A percentile compares a stretch with the other conserved stretches of the same genome.
These are phyloP conservation scores for Nannochloris sp. DNA, from an alignment of 139 green algal species.

Conservation along the genomic window DNA sequence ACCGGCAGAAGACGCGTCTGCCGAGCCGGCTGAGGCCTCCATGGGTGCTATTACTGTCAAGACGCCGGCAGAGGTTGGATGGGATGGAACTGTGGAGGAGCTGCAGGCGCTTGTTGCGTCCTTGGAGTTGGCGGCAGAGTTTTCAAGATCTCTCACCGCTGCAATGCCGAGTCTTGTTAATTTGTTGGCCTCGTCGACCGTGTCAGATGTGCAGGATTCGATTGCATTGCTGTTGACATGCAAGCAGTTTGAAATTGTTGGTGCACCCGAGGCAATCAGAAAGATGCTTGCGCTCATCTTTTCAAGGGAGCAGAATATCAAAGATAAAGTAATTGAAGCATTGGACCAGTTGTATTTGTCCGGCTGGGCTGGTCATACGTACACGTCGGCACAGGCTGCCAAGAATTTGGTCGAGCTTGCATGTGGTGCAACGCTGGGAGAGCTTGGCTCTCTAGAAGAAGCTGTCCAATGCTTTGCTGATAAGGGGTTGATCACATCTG, in stretches of 20 bases:
- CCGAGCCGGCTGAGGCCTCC: slow-evolving; percentile 9
- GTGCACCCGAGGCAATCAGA: slow-evolving; percentile 33
- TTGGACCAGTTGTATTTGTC: slow-evolving; percentile 54
- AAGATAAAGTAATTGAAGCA: slow-evolving; percentile 65
- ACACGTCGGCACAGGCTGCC: slow-evolving; percentile 30
- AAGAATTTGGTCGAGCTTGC: slow-evolving; percentile 50
- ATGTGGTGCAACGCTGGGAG: slow-evolving; percentile 44
- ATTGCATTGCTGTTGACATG: slow-evolving; percentile 63
- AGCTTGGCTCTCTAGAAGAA: slow-evolving; percentile 67
- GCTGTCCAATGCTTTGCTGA: slow-evolving; percentile 37
- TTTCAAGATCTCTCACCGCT: slow-evolving; percentile 32
- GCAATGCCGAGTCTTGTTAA: slow-evolving; percentile 41
- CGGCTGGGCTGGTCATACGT: slow-evolving; percentile 20
- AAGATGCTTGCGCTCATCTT: slow-evolving; percentile 82
- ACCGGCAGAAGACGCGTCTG: slow-evolving; percentile 5
- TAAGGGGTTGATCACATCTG: slow-evolving; percentile 25
- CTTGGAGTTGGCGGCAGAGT: slow-evolving; percentile 52
- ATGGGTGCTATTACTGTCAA: slow-evolving; percentile 17
- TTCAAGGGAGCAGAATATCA: slow-evolving; percentile 52
- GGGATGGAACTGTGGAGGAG: slow-evolving; percentile 31
- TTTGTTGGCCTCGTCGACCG: slow-evolving; percentile 54
- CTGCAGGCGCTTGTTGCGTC: slow-evolving; percentile 56
- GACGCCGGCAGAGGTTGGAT: slow-evolving; percentile 16
- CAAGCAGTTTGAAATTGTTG: slow-evolving; percentile 54
- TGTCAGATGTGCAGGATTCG: slow-evolving; percentile 59